Conservation (phyloP, 2,329 filamentous ascomycete genomes). For the Neonectria neomacrospora region DNA sequence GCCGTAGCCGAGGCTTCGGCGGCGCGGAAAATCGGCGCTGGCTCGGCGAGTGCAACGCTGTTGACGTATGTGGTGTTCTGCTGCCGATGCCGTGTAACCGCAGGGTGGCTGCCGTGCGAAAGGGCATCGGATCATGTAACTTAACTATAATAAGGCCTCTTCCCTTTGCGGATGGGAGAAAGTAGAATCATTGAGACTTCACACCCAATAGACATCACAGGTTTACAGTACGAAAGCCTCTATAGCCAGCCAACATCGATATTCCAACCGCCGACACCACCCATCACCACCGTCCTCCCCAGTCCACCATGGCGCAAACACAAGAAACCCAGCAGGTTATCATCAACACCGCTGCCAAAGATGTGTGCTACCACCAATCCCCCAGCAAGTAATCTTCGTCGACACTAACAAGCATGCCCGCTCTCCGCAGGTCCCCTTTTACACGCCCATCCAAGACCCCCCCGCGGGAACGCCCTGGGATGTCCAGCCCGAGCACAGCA, state of each 20-base stretch:
- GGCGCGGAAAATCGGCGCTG: constrained; percentile 10
- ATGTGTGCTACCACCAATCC: constrained; percentile 19
- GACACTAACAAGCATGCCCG: background rate
- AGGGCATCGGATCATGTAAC: no score
- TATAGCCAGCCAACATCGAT: background rate
- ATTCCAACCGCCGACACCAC: background rate
- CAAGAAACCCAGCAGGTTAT: constrained; percentile 25
- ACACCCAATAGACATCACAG: background rate
- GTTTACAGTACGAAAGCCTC: background rate
- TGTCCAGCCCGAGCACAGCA: constrained; percentile 37
- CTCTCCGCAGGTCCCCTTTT: constrained; percentile 36
- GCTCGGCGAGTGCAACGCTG: constrained; percentile 20
- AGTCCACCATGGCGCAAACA: constrained; percentile 20
- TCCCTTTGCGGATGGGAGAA: background rate
- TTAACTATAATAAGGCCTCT: constrained; percentile 1
- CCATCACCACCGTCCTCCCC: background rate
- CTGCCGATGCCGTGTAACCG: constrained; percentile 16
- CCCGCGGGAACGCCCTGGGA: constrained; percentile 41
- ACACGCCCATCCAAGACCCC: constrained; percentile 41
- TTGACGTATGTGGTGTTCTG: constrained; percentile 2
- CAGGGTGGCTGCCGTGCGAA: background rate
- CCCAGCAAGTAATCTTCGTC: background rate
- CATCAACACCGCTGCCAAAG: constrained; percentile 36
- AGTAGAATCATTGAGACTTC: background rate
- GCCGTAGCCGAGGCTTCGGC: background rate